Percentiles rank a stretch among this genome's conserved stretches.
Conservation (phyloP, 495 filamentous ascomycete genomes). For the Penicillium taxi region DNA sequence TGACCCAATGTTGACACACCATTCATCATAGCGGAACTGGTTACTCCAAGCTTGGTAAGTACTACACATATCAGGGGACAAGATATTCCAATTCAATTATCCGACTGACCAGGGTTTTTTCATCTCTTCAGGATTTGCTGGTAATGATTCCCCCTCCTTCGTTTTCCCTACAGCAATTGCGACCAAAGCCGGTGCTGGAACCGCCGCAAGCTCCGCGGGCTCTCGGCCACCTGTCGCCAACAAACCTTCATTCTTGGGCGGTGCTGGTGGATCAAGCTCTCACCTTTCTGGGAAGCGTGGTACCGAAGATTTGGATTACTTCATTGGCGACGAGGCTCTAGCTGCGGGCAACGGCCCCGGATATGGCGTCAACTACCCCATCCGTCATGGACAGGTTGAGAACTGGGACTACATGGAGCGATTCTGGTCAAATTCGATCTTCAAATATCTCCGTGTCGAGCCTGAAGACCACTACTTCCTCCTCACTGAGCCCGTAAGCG, state of each 20-base stretch:
- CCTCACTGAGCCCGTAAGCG: constrained; percentile 83
- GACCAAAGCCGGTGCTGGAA: constrained; percentile 70
- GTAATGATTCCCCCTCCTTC: constrained; percentile 98
- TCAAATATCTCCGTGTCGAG: constrained; percentile 97
- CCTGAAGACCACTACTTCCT: constrained; percentile 98
- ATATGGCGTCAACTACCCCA: constrained; percentile 94
- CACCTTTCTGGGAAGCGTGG: constrained; percentile 87
- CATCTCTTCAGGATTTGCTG: constrained; percentile 80
- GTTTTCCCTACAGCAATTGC: constrained; percentile 98
- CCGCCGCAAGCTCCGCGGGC: constrained; percentile 66
- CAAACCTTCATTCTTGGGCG: constrained; percentile 92
- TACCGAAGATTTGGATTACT: constrained; percentile 96
- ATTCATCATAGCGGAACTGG: constrained; percentile 75
- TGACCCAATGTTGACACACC: constrained; percentile 18
- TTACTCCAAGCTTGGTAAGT: constrained; percentile 91
- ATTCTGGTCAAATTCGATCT: constrained; percentile 99
- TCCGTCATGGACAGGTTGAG: constrained; percentile 95
- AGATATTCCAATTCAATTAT: constrained; percentile 1
- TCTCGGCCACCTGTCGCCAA: constrained; percentile 83
- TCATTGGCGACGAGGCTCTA: constrained; percentile 95
- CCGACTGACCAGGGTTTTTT: constrained; percentile 17
- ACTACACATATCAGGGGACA: constrained; percentile 5
- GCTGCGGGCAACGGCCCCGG: constrained; percentile 76
- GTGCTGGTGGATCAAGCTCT: constrained; percentile 70
- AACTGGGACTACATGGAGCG: constrained; percentile 99